Percentiles rank a stretch among this genome's conserved stretches.
Conservation (phyloP, 1,139 yeast species). For the Wickerhamiella infanticola region DNA sequence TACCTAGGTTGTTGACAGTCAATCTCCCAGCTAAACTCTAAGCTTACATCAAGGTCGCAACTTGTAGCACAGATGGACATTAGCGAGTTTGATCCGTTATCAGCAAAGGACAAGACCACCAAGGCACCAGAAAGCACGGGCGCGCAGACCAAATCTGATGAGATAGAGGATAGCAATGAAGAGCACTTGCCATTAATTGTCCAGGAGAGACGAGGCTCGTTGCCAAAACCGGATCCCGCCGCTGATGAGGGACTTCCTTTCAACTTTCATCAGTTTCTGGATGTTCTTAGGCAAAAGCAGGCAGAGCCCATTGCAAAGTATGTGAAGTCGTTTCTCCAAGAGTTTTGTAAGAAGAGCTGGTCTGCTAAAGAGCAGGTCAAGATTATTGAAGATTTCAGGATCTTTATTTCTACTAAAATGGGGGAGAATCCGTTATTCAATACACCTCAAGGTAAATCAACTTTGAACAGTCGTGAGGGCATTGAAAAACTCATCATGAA, state of each 20-base stretch:
- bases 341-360: constrained; percentile 61
- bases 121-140: no score
- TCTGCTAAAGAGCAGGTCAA: constrained; percentile 63
- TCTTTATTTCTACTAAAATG: constrained; percentile 28
- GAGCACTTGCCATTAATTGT: neutral
- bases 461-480: constrained; percentile 70
- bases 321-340: constrained; percentile 57
- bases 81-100: no score
- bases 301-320: constrained; percentile 89
- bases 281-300: constrained; percentile 50
- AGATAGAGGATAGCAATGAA: neutral
- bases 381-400: constrained; percentile 31
- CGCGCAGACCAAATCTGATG: no score
- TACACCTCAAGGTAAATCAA: constrained; percentile 34
- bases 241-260: constrained; percentile 30
- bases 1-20: no score
- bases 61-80: no score
- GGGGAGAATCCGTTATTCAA: constrained; percentile 57
- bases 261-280: constrained; percentile 70
- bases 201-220: neutral
- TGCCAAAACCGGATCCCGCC: constrained; percentile 1
- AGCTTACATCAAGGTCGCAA: no score
- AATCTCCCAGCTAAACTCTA: no score
- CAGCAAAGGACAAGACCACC: no score
- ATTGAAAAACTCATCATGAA: constrained; percentile 88